Evolutionary conservation across 768 basidiomycete species (phyloP).

Genomic region (Tricholoma furcatifolium): DNA sequence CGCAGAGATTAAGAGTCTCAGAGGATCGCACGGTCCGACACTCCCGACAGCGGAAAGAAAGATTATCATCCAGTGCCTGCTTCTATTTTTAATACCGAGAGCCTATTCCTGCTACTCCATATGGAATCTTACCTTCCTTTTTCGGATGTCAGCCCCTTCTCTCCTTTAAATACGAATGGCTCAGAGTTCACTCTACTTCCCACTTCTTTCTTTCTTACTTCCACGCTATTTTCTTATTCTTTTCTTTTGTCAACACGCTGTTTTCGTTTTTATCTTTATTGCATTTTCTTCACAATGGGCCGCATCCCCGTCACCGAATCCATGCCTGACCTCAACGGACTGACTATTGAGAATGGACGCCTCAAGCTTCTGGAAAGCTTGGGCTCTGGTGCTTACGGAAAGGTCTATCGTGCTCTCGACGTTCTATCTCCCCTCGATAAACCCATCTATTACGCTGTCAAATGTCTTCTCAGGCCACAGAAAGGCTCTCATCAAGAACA

Average conservation of each 20-base stretch:
- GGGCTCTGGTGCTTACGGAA: constrained; percentile 75
- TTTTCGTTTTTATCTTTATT: constrained; percentile 16
- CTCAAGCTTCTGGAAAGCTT: constrained; percentile 61
- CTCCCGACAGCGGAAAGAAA: constrained; percentile 13
- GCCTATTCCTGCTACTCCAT: not conserved
- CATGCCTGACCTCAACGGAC: constrained; percentile 52
- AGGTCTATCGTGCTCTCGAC: constrained; percentile 74
- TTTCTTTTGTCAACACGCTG: constrained; percentile 16
- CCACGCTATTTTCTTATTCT: constrained; percentile 9
- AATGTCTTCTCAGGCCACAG: constrained; percentile 65
- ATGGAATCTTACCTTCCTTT: constrained; percentile 6
- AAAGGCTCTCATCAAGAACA: constrained; percentile 53
- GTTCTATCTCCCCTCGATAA: constrained; percentile 32
- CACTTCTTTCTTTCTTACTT: constrained; percentile 13
- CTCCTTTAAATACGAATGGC: constrained; percentile 8
- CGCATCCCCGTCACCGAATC: constrained; percentile 37
- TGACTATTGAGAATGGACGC: constrained; percentile 54
- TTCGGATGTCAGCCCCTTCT: constrained; percentile 11
- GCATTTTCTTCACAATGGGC: constrained; percentile 34
- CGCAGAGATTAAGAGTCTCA: constrained; percentile 6
- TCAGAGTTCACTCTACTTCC: constrained; percentile 3
- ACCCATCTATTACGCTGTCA: constrained; percentile 62
- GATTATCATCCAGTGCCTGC: not conserved
- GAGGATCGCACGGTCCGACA: constrained; percentile 13
- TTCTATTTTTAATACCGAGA: not conserved